Conservation (phyloP, 495 filamentous ascomycete species). For the Xylaria cubensis region DNA sequence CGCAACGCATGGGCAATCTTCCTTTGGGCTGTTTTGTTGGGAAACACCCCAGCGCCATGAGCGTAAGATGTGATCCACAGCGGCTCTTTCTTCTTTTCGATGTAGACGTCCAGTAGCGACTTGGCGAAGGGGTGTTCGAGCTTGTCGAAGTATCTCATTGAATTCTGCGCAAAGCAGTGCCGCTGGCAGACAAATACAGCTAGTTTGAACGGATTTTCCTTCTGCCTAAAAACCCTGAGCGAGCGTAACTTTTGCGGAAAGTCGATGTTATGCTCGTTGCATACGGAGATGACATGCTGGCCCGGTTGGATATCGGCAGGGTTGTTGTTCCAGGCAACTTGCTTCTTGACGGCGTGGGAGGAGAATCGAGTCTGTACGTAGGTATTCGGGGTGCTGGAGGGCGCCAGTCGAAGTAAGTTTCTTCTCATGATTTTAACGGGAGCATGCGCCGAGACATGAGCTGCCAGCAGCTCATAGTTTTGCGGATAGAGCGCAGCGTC, state of each 20-base stretch:
- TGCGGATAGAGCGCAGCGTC: background rate
- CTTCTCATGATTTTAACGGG: constrained; percentile 30
- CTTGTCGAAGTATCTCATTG: constrained; percentile 41
- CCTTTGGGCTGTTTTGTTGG: constrained; percentile 59
- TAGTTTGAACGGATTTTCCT: constrained; percentile 22
- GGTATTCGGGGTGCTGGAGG: background rate
- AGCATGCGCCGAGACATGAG: background rate
- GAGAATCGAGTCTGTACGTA: background rate
- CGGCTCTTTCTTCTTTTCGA: constrained; percentile 39
- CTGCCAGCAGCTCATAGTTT: constrained; percentile 11
- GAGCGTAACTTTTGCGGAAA: constrained; percentile 19
- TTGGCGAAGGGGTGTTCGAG: constrained; percentile 44
- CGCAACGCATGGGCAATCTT: constrained; percentile 60
- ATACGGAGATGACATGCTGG: constrained; percentile 25
- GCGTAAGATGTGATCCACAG: constrained; percentile 57
- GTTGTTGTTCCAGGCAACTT: background rate
- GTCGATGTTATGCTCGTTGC: constrained; percentile 25
- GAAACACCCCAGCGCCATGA: constrained; percentile 51
- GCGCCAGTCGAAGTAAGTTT: constrained; percentile 26
- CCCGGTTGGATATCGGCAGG: constrained; percentile 26
- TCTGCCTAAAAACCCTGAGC: constrained; percentile 7
- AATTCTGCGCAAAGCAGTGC: constrained; percentile 34
- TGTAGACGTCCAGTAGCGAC: constrained; percentile 38
- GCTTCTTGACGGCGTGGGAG: background rate
- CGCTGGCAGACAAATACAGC: constrained; percentile 11